phyloP scores from a whole-genome alignment of 352 stramenopile genomes.

The Phytopythium cucurbitacearum region DNA sequence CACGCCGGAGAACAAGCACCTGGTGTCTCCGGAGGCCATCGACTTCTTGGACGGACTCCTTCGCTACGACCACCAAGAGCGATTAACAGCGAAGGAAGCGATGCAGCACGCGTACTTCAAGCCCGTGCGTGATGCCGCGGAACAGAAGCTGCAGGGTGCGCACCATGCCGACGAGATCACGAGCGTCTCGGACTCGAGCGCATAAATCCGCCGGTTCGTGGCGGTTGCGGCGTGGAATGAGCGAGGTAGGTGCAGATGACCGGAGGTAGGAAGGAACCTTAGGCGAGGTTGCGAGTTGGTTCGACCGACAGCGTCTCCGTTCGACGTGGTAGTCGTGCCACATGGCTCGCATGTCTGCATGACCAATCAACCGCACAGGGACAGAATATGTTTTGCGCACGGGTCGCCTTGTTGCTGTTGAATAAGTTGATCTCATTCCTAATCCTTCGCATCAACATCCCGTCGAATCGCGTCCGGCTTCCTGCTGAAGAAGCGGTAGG shows the following conservation, averaged over 20 bases:
- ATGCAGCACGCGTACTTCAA: slow-evolving; percentile 99
- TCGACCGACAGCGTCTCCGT: no score
- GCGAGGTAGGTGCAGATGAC: no score
- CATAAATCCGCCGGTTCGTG: slow-evolving; percentile 22
- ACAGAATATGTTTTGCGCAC: background rate
- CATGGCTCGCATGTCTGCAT: no score
- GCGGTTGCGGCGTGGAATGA: no score
- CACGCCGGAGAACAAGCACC: slow-evolving; percentile 96
- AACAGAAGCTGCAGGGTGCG: slow-evolving; percentile 58
- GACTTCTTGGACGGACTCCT: slow-evolving; percentile 90
- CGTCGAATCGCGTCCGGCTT: slow-evolving; percentile 20
- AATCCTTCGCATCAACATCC: slow-evolving; percentile 49
- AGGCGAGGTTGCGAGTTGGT: no score
- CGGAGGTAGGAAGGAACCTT: no score
- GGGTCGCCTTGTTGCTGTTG: no score
- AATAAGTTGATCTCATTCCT: slow-evolving; percentile 1
- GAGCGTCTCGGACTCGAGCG: slow-evolving; percentile 71
- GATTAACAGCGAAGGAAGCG: slow-evolving; percentile 97
- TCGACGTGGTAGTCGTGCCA: no score
- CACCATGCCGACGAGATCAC: slow-evolving; percentile 67
- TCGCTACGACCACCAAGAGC: slow-evolving; percentile 96
- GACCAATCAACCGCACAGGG: no score
- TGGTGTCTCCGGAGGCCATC: slow-evolving; percentile 95
- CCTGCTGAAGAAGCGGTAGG: slow-evolving; percentile 56
- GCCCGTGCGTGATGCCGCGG: slow-evolving; percentile 80